Percentiles rank a stretch among this genome's conserved stretches.
These are phyloP conservation scores for Colletotrichum musicola DNA, from an alignment of 2,329 filamentous ascomycete species.

Conservation along the genomic window DNA sequence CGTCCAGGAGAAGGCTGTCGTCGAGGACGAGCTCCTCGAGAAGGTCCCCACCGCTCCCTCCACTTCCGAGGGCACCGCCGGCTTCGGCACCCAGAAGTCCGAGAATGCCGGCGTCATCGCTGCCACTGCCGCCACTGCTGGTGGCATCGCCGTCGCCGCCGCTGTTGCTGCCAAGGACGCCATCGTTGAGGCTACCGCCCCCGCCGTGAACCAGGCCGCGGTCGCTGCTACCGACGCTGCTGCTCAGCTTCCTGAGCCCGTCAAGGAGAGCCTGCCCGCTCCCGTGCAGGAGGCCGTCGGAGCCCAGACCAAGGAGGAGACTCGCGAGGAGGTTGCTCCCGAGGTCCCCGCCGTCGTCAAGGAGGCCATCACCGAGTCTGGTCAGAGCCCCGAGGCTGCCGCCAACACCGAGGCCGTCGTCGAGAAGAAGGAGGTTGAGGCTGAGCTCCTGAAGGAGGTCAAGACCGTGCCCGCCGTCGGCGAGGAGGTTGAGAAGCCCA, in stretches of 20 bases:
- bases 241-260: constrained; percentile 64
- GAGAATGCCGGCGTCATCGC: constrained; percentile 58
- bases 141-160: constrained; percentile 53
- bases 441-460: constrained; percentile 77
- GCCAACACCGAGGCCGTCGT: constrained; percentile 75
- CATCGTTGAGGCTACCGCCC: constrained; percentile 51
- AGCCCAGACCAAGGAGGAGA: constrained; percentile 56
- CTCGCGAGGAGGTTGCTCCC: constrained; percentile 59
- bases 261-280: constrained; percentile 64
- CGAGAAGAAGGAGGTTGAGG: constrained; percentile 81
- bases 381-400: constrained; percentile 77
- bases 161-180: constrained; percentile 47
- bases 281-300: constrained; percentile 63
- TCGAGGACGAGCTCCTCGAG: constrained; percentile 78
- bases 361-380: constrained; percentile 69
- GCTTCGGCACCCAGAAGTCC: constrained; percentile 65
- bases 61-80: constrained; percentile 68
- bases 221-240: constrained; percentile 53
- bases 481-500: constrained; percentile 45
- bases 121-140: constrained; percentile 49
- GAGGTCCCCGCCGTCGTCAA: constrained; percentile 69
- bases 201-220: constrained; percentile 52
- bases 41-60: constrained; percentile 73
- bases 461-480: constrained; percentile 54
- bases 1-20: constrained; percentile 77